Conservation (phyloP, 2,329 filamentous ascomycete genomes). For the Neoscytalidium dimidiatum region DNA sequence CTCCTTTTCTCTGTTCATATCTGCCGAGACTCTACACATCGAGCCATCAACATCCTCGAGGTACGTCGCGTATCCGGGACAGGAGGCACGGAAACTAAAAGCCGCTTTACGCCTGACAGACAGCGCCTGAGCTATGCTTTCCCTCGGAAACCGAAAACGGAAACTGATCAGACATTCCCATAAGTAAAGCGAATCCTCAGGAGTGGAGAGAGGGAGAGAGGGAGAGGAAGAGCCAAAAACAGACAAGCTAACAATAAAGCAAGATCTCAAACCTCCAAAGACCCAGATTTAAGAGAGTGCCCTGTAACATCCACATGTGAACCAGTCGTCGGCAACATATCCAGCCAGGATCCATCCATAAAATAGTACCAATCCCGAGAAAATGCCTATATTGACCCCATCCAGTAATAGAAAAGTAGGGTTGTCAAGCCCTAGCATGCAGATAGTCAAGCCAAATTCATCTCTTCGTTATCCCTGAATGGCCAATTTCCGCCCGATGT, state of each 20-base stretch:
- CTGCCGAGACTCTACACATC: too few relatives aligned
- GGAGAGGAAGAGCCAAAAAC: background rate
- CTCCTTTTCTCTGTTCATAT: too few relatives aligned
- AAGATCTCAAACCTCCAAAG: too few relatives aligned
- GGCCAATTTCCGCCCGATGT: slow-evolving; percentile 80
- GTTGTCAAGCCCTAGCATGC: too few relatives aligned
- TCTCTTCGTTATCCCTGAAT: background rate
- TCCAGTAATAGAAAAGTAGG: background rate
- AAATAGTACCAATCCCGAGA: too few relatives aligned
- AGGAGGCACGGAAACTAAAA: background rate
- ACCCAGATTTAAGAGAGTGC: too few relatives aligned
- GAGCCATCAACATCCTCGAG: background rate
- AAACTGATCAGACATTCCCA: background rate
- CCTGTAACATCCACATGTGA: too few relatives aligned
- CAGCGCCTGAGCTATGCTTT: slow-evolving; percentile 13
- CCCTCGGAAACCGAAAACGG: background rate
- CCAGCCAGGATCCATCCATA: too few relatives aligned
- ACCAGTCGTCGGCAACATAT: too few relatives aligned
- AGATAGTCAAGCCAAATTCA: background rate
- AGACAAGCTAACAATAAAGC: background rate
- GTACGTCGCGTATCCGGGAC: background rate
- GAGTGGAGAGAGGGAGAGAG: too few relatives aligned
- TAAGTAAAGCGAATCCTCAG: background rate
- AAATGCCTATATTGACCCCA: background rate
- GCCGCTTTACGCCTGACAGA: background rate